Evolutionary conservation across 164 flowering plant species (phyloP).

Genomic region (Aristolochia californica): DNA sequence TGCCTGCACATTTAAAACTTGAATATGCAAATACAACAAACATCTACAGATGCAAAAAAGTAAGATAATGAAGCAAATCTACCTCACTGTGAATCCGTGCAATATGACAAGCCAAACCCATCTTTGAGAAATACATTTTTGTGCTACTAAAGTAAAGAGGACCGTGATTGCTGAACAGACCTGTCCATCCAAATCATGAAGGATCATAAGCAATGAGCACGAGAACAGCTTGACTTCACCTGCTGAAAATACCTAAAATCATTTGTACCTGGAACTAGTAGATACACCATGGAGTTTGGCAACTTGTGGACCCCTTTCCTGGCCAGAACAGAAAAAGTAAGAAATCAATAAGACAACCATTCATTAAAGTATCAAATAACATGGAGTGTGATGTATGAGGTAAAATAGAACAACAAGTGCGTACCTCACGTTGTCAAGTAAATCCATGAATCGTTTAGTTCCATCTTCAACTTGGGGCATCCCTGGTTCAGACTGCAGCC

Average conservation of each 20-base stretch:
- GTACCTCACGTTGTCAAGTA: slow-evolving; percentile 69
- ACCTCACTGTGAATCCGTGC: slow-evolving; percentile 99
- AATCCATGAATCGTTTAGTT: slow-evolving; percentile 57
- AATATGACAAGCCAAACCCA: slow-evolving; percentile 94
- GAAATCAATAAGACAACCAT: neutral
- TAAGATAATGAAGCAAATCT: slow-evolving; percentile 5
- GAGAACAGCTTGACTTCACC: neutral
- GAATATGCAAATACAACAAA: slow-evolving; percentile 4
- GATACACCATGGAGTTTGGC: slow-evolving; percentile 75
- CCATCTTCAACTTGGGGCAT: slow-evolving; percentile 92
- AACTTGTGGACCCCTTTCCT: slow-evolving; percentile 89
- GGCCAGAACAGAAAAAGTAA: slow-evolving; percentile 7
- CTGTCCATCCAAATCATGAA: slow-evolving; percentile 23
- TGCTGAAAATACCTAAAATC: neutral
- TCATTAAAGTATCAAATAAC: neutral
- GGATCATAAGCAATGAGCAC: neutral
- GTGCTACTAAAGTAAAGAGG: slow-evolving; percentile 80
- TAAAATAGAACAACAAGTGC: neutral
- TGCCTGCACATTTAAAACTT: slow-evolving; percentile 37
- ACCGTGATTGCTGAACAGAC: slow-evolving; percentile 98
- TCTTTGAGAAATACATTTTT: slow-evolving; percentile 69
- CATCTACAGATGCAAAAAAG: neutral
- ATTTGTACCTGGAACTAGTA: slow-evolving; percentile 80
- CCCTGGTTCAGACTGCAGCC: slow-evolving; percentile 61
- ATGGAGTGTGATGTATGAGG: neutral